Evolutionary conservation across 768 basidiomycete genomes (phyloP).

Genomic region (Lactarius vividus): DNA sequence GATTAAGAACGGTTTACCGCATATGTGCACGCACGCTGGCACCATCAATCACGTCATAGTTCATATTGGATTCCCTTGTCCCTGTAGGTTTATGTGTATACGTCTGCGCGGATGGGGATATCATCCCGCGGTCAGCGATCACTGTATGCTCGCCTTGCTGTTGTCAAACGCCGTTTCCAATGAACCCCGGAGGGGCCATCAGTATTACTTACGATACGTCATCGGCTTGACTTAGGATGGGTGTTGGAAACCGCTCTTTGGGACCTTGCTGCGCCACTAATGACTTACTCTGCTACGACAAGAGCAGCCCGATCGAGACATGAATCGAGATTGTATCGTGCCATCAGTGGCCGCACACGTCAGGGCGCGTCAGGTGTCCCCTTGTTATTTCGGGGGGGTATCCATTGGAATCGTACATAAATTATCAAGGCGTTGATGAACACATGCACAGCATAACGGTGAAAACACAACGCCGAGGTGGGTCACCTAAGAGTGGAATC

Average conservation of each 20-base stretch:
- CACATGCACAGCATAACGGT: not conserved
- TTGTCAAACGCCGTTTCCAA: not conserved
- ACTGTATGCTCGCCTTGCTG: not conserved
- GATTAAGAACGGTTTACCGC: not conserved
- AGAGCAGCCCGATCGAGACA: not conserved
- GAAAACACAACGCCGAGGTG: not conserved
- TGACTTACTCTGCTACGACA: not conserved
- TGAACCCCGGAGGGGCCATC: not conserved
- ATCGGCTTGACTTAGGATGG: not conserved
- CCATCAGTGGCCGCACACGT: not conserved
- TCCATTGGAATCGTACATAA: not conserved
- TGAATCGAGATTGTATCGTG: not conserved
- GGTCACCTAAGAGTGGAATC: conserved; percentile 1
- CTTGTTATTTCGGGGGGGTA: not conserved
- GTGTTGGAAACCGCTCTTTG: not conserved
- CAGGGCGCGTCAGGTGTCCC: not conserved
- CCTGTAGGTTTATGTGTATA: not conserved
- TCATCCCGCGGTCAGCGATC: not conserved
- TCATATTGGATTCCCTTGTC: conserved; percentile 4
- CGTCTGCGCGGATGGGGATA: not conserved
- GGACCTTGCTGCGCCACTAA: not conserved
- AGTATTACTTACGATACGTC: not conserved
- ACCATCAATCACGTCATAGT: conserved; percentile 6
- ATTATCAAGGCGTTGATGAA: not conserved
- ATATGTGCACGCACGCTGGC: not conserved